Evolutionary conservation across 306 rosid species (phyloP).

Genomic region (Cicer pinnatifidum): DNA sequence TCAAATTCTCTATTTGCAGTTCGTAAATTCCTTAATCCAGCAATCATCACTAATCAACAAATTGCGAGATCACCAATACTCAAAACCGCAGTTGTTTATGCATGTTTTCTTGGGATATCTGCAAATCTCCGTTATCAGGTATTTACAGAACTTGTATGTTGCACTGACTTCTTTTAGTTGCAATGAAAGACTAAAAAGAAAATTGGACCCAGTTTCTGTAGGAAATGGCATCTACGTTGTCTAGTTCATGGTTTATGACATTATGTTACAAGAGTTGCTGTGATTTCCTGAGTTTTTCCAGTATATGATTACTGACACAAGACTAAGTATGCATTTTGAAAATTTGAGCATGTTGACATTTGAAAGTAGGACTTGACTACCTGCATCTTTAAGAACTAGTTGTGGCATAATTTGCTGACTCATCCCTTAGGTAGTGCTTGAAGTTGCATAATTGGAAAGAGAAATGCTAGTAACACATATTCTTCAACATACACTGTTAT

Average conservation of each 20-base stretch:
- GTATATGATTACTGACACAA: slow-evolving; percentile 19
- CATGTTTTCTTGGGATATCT: slow-evolving; percentile 77
- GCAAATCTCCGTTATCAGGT: slow-evolving; percentile 98
- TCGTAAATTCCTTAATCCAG: slow-evolving; percentile 77
- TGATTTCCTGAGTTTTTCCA: slow-evolving; percentile 26
- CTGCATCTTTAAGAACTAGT: slow-evolving; percentile 10
- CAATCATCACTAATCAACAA: slow-evolving; percentile 49
- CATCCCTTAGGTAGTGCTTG: neutral
- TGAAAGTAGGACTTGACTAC: slow-evolving; percentile 25
- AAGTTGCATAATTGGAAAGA: slow-evolving; percentile 30
- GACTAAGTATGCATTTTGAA: slow-evolving; percentile 1
- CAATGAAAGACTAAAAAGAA: slow-evolving; percentile 21
- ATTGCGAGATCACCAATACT: slow-evolving; percentile 77
- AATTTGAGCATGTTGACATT: slow-evolving; percentile 14
- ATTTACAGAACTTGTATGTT: slow-evolving; percentile 37
- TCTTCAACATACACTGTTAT: slow-evolving; percentile 1
- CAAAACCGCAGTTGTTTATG: slow-evolving; percentile 76
- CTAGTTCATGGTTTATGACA: neutral
- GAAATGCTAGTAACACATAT: neutral
- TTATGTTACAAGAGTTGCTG: slow-evolving; percentile 10
- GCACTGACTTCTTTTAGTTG: slow-evolving; percentile 27
- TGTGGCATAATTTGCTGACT: slow-evolving; percentile 9
- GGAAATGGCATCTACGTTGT: slow-evolving; percentile 34
- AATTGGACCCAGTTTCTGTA: slow-evolving; percentile 38
- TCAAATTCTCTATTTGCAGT: slow-evolving; percentile 65